phyloP scores from a whole-genome alignment of 1,284 basidiomycete genomes.

The Boletus subluridellus region DNA sequence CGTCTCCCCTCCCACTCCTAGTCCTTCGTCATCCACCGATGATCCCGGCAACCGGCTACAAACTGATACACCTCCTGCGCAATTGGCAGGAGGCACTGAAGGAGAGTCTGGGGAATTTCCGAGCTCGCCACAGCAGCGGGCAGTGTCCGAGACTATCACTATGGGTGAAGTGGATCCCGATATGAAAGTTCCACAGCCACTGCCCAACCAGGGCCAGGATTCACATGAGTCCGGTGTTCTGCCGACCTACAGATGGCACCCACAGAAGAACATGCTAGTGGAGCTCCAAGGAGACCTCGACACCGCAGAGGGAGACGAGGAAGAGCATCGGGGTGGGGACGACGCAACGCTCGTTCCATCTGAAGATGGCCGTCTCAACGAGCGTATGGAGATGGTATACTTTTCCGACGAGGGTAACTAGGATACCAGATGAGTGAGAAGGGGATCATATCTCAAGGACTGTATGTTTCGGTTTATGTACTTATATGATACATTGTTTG shows the following conservation, averaged over 20 bases:
- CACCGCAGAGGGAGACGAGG: not conserved
- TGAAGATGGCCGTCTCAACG: conserved; percentile 7
- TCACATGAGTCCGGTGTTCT: not conserved
- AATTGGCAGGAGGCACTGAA: not conserved
- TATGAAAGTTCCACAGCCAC: not conserved
- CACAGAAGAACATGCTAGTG: not conserved
- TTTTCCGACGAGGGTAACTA: conserved; percentile 1
- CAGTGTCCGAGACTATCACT: not conserved
- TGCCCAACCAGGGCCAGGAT: not conserved
- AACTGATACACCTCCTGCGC: not conserved
- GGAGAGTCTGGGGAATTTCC: not conserved
- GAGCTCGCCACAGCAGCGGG: not conserved
- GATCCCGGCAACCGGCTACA: not conserved
- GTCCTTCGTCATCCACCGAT: not conserved
- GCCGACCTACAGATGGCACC: conserved; percentile 16
- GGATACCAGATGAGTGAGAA: not conserved
- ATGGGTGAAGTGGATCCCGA: not conserved
- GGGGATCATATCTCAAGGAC: too few species aligned
- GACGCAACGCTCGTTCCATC: conserved; percentile 18
- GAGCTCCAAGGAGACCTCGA: not conserved
- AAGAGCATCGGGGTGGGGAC: conserved; percentile 8
- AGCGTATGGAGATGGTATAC: conserved; percentile 1
- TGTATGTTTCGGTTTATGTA: not conserved
- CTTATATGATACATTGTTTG: not conserved
- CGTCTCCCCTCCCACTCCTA: not conserved